Percentiles rank a stretch among this genome's conserved stretches.
Evolutionary conservation across 2,329 filamentous ascomycete genomes (phyloP).

Genomic region (Diplodia corticola): DNA sequence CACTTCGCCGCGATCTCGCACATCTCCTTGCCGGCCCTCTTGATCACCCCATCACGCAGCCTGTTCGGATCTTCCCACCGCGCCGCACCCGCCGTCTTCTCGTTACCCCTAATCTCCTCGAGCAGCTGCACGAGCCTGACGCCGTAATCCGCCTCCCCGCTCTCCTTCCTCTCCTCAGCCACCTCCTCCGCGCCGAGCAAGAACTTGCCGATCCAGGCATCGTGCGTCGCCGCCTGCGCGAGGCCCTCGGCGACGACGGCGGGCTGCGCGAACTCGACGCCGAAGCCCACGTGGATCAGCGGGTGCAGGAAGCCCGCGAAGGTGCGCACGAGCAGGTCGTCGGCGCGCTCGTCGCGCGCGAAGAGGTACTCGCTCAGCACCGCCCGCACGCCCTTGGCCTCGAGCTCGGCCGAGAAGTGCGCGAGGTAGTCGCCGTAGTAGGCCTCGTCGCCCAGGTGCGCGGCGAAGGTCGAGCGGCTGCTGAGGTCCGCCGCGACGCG

Average conservation of each 20-base stretch:
- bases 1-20: constrained; percentile 60
- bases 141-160: constrained; percentile 20
- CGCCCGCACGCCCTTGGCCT: constrained; percentile 60
- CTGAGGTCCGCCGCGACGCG: constrained; percentile 57
- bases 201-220: constrained; percentile 55
- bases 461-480: constrained; percentile 57
- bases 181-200: constrained; percentile 56
- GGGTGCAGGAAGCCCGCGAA: constrained; percentile 74
- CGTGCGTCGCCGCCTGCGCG: constrained; percentile 73
- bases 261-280: constrained; percentile 78
- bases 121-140: constrained; percentile 59
- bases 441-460: constrained; percentile 62
- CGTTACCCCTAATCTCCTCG: constrained; percentile 57
- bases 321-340: constrained; percentile 69
- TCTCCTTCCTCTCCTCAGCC: constrained; percentile 41
- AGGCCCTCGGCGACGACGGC: constrained; percentile 78
- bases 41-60: constrained; percentile 67
- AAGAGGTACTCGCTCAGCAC: constrained; percentile 70
- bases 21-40: constrained; percentile 64
- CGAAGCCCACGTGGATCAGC: constrained; percentile 82
- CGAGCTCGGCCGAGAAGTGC: constrained; percentile 76
- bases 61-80: constrained; percentile 61
- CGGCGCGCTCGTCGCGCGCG: constrained; percentile 61
- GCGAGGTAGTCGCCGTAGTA: constrained; percentile 73
- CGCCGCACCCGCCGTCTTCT: constrained; percentile 57